These are phyloP conservation scores for Pseudogymnoascus sp. DNA, from an alignment of 2,329 filamentous ascomycete genomes.

Conservation along the genomic window DNA sequence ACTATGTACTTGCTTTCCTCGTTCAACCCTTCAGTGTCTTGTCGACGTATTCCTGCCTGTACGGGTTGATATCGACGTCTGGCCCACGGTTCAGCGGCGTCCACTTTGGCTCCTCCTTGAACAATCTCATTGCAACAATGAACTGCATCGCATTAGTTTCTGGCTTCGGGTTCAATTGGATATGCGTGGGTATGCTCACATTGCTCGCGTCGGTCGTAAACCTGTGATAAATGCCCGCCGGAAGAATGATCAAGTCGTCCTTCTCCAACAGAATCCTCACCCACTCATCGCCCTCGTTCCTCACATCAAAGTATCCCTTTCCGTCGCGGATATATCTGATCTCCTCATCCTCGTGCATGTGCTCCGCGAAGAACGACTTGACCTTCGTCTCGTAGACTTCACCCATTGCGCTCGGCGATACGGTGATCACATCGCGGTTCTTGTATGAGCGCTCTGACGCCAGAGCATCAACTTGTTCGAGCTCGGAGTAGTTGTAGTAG, in stretches of 20 bases:
- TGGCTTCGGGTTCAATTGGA: neutral
- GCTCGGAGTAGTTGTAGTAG: conserved; percentile 59
- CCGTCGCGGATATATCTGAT: conserved; percentile 90
- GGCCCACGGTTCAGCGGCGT: conserved; percentile 75
- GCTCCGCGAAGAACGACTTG: conserved; percentile 87
- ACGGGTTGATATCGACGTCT: conserved; percentile 70
- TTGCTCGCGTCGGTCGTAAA: conserved; percentile 92
- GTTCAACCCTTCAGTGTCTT: conserved; percentile 4
- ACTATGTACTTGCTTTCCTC: neutral
- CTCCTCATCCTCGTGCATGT: conserved; percentile 97
- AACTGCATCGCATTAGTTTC: conserved; percentile 47
- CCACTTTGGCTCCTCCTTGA: conserved; percentile 99
- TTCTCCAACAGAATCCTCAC: conserved; percentile 77
- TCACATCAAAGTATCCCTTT: conserved; percentile 86
- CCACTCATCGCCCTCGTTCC: conserved; percentile 77
- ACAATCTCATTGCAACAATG: conserved; percentile 89
- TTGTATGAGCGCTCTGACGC: conserved; percentile 73
- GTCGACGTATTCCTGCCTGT: conserved; percentile 67
- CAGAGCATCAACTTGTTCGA: conserved; percentile 63
- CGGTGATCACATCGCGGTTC: conserved; percentile 88
- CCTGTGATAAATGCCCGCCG: conserved; percentile 91
- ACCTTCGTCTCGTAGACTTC: conserved; percentile 87
- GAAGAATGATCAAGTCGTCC: conserved; percentile 84
- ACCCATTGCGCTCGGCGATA: conserved; percentile 80
- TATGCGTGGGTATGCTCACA: conserved; percentile 45